Evolutionary conservation across 257 asterid species (phyloP), one percentile per base, ranked within the genome.

Genomic region (Solanum piurae): DNA sequence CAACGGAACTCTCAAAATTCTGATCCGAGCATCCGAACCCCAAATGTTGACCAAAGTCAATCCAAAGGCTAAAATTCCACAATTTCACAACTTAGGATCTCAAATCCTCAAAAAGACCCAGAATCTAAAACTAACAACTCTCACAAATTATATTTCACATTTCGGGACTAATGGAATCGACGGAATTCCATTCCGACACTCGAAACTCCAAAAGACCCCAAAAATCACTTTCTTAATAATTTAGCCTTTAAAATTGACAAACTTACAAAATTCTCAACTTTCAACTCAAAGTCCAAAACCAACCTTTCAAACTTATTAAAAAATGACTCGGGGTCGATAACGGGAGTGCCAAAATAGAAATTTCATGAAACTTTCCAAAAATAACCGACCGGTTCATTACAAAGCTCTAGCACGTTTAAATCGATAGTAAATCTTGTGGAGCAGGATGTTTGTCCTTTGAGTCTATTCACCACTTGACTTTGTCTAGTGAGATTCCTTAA

Each of bases 111-210:
- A 52, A 52, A 52, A 16, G 8, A 52, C 62, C 1, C 1, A 2
- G 4, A 52, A 52, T 16, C 3, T 16, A 1, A 16, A 6, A 18
- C 3, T 16, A 16, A 52, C 23, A 16, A 16, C 62, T 52, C 23
- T 0, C 23, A 52, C 23, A 0, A 1, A 52, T 52, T 0, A 16
- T 0, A 16, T 52, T 52, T 52, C 62, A 16, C 62, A 52, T 49
- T 52, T 16, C 2, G 4, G 23, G 9, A 49, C 60, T 16, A 5
- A 52, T 52, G 9, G 23, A 52, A 52, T 52, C 23, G 0, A 52
- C 23, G 2, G 0, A 52, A 16, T 52, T 52, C 9, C 9, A 52
- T 52, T 52, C 9, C 4, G 1, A 18, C 21, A 52, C 62, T 16
- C 3, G 23, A 52, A 16, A 52, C 62, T 16, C 62, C 8, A 6